These are phyloP conservation scores for Zygosaccharomyces lentus DNA, from an alignment of 805 yeast species.

Conservation along the genomic window DNA sequence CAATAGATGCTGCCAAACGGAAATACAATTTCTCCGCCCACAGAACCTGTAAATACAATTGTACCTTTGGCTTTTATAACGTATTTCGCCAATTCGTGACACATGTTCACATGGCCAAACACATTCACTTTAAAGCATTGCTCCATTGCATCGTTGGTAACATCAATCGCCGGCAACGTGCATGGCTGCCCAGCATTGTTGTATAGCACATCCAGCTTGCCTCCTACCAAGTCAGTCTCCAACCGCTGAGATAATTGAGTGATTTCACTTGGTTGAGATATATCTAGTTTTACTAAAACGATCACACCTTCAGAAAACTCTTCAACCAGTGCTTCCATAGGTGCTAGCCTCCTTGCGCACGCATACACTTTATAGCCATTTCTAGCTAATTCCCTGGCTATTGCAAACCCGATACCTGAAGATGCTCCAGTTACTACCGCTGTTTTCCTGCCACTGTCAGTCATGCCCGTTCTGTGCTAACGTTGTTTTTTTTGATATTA, in stretches of 20 bases:
- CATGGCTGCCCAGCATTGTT: conserved; percentile 83
- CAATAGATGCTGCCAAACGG: conserved; percentile 68
- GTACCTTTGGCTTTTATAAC: conserved; percentile 64
- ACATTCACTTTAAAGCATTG: conserved; percentile 64
- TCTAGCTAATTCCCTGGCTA: conserved; percentile 45
- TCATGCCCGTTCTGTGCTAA: not conserved
- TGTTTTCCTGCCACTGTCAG: conserved; percentile 26
- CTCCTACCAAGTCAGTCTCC: conserved; percentile 39
- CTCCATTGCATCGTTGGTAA: conserved; percentile 47
- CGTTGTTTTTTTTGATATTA: not conserved
- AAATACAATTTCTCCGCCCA: conserved; percentile 60
- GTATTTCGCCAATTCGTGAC: conserved; percentile 52
- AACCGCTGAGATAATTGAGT: conserved; percentile 41
- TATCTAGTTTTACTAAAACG: conserved; percentile 40
- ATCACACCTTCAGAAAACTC: conserved; percentile 9
- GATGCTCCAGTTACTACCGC: conserved; percentile 61
- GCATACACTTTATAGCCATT: conserved; percentile 63
- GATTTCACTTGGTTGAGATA: conserved; percentile 49
- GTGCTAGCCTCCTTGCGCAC: conserved; percentile 63
- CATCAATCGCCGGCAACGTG: conserved; percentile 66
- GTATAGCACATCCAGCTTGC: conserved; percentile 54
- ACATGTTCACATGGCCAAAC: conserved; percentile 61
- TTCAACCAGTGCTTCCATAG: conserved; percentile 47
- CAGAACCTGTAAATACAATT: conserved; percentile 70
- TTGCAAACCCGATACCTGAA: conserved; percentile 51